Percentiles rank a stretch among this genome's conserved stretches.
These are phyloP conservation scores for Tuber aestivum DNA, from an alignment of 495 filamentous ascomycete species.

Conservation along the genomic window DNA sequence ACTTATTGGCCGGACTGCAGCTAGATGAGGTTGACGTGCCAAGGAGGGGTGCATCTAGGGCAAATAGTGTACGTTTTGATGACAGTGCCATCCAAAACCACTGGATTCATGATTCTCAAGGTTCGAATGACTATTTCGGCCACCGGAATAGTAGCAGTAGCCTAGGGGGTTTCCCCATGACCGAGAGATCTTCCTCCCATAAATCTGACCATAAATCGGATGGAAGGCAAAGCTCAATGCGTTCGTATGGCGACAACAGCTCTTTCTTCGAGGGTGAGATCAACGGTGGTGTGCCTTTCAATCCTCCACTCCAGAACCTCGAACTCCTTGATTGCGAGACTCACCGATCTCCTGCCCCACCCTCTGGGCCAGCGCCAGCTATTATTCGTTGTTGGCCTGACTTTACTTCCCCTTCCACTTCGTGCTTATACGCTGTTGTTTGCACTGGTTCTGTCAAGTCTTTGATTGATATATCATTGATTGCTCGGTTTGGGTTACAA, in stretches of 20 bases:
- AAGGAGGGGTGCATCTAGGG: constrained; percentile 80
- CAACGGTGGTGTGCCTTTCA: constrained; percentile 21
- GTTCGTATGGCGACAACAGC: constrained; percentile 40
- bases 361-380: constrained; percentile 67
- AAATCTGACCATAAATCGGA: constrained; percentile 97
- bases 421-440: constrained; percentile 81
- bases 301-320: constrained; percentile 26
- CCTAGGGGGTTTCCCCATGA: constrained; percentile 74
- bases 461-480: constrained; percentile 62
- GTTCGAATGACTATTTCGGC: constrained; percentile 67
- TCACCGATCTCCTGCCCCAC: constrained; percentile 32
- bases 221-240: constrained; percentile 70
- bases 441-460: constrained; percentile 90
- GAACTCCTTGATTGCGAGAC: constrained; percentile 39
- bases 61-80: constrained; percentile 98
- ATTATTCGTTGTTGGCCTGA: constrained; percentile 96
- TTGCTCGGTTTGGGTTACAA: constrained; percentile 64
- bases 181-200: constrained; percentile 83
- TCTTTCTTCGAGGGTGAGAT: constrained; percentile 41
- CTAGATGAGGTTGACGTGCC: constrained; percentile 88
- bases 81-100: constrained; percentile 89
- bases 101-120: constrained; percentile 73
- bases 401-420: constrained; percentile 74
- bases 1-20: constrained; percentile 64
- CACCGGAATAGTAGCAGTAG: constrained; percentile 72